Conservation (phyloP, 208 protist genomes). For the Leishmania mexicana region DNA sequence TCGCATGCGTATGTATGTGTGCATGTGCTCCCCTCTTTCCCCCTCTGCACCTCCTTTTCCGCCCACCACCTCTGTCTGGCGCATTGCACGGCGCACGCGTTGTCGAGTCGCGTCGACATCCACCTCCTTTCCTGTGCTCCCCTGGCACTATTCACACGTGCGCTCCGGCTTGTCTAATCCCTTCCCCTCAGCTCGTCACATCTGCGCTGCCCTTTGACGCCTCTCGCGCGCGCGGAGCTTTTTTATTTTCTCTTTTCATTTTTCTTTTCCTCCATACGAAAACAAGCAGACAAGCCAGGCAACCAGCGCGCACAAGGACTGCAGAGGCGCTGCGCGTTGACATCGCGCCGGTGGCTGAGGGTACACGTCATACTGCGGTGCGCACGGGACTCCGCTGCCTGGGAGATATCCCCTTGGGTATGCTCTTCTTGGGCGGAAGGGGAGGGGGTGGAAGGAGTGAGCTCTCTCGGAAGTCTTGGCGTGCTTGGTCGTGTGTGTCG, state of each 20-base stretch:
- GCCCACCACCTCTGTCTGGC: neutral
- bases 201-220: neutral
- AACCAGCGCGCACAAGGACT: neutral
- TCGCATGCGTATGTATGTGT: neutral
- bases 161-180: neutral
- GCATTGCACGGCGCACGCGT: neutral
- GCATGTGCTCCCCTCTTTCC: neutral
- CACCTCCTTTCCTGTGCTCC: neutral
- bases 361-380: neutral
- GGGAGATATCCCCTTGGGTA: neutral
- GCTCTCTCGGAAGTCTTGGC: neutral
- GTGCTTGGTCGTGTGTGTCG: neutral
- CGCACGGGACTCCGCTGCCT: neutral
- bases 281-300: neutral
- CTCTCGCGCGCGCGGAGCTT: neutral
- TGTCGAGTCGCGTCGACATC: neutral
- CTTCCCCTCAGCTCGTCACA: neutral
- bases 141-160: neutral
- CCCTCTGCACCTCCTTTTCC: neutral
- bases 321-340: neutral
- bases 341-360: neutral
- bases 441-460: neutral
- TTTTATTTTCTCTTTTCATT: slow-evolving; percentile 1
- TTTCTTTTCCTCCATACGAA: slow-evolving; percentile 3
- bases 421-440: neutral